These are phyloP conservation scores for Manihot esculenta DNA, from an alignment of 441 rosid species.

Conservation along the genomic window DNA sequence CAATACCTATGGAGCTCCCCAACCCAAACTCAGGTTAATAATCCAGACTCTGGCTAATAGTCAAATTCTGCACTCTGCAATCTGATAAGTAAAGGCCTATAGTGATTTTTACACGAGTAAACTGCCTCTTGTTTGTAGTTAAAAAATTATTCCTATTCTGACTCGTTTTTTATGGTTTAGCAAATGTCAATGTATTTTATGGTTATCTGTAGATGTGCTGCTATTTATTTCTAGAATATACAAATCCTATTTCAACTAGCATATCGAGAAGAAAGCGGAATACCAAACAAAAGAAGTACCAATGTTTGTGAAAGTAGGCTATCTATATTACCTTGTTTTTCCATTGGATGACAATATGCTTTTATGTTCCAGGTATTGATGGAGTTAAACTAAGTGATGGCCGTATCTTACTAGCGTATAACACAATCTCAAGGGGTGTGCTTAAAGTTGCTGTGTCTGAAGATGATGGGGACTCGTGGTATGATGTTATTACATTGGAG, in stretches of 20 bases:
- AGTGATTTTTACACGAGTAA: not conserved
- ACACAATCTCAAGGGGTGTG: slow-evolving; percentile 74
- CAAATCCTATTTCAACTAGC: not conserved
- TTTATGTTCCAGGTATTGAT: slow-evolving; percentile 56
- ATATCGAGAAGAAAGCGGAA: too few species aligned
- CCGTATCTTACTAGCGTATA: slow-evolving; percentile 65
- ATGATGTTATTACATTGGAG: slow-evolving; percentile 63
- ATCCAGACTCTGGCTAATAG: slow-evolving; percentile 1
- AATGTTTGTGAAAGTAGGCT: not conserved
- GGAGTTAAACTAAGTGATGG: slow-evolving; percentile 78
- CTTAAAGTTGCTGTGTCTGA: slow-evolving; percentile 70
- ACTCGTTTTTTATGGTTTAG: not conserved
- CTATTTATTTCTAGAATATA: not conserved
- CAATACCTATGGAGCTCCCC: slow-evolving; percentile 65
- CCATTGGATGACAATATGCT: slow-evolving; percentile 7
- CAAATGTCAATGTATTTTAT: not conserved
- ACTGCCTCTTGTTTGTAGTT: not conserved
- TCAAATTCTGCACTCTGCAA: not conserved
- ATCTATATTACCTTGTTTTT: not conserved
- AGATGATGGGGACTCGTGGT: slow-evolving; percentile 86
- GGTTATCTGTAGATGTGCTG: not conserved
- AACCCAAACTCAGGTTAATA: slow-evolving; percentile 86
- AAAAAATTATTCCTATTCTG: not conserved
- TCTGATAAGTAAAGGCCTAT: not conserved
- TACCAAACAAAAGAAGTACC: not conserved